A percentile compares a stretch with the other conserved stretches of the same genome.
Conservation (phyloP, 345 rosid genomes). For the Garcia nutans region DNA sequence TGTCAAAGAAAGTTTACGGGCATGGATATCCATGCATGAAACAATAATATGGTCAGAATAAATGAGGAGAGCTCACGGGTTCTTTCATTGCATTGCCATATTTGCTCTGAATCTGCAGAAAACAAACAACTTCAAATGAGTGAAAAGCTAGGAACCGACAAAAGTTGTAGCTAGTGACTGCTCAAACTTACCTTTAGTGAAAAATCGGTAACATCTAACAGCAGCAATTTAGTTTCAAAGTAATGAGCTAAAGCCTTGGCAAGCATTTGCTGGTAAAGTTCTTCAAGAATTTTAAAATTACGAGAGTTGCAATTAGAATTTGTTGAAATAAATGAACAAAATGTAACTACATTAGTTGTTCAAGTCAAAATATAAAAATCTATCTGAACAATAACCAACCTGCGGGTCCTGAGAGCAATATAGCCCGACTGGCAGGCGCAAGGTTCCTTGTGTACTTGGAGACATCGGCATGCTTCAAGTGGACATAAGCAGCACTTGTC, state of each 20-base stretch:
- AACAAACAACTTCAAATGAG: not conserved
- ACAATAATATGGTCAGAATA: not conserved
- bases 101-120: slow-evolving; percentile 75
- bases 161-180: not conserved
- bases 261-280: slow-evolving; percentile 97
- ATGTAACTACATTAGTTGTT: not conserved
- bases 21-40: not conserved
- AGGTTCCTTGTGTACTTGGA: slow-evolving; percentile 76
- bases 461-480: slow-evolving; percentile 85
- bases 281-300: slow-evolving; percentile 33
- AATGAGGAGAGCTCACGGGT: slow-evolving; percentile 40
- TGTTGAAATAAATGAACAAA: not conserved
- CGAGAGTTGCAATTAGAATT: slow-evolving; percentile 10
- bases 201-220: slow-evolving; percentile 79
- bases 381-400: slow-evolving; percentile 36
- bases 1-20: not conserved
- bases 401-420: slow-evolving; percentile 95
- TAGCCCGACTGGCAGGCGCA: slow-evolving; percentile 81
- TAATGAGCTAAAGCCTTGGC: slow-evolving; percentile 93
- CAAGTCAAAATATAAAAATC: not conserved
- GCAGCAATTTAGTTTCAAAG: slow-evolving; percentile 86
- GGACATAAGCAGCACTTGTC: slow-evolving; percentile 93
- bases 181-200: slow-evolving; percentile 61
- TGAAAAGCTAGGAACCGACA: not conserved
- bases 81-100: slow-evolving; percentile 64